Base-by-base conservation (phyloP, 441 rosid species). In the Erodium texanum region DNA sequence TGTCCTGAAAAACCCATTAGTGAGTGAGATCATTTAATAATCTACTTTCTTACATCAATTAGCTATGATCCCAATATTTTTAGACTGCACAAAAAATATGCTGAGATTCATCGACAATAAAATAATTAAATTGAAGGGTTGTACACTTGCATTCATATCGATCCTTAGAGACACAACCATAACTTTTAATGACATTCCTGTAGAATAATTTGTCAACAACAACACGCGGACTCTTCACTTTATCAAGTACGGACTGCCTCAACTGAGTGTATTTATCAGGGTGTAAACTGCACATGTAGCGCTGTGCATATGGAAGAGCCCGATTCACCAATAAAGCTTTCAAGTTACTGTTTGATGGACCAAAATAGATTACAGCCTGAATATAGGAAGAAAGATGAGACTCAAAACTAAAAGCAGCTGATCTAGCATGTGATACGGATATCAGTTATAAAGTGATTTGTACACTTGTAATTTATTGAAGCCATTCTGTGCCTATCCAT, bases 261-360 rank as follows among this genome's bases (percentile, higher is more conserved):
- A 83, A 78, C 73, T 79, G 83, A 68, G 59, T 61, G 72, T 91
- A 93, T 72, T 76, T 81, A 54, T 84, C 84, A 45, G 81, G 87
- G 72, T 88, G 90, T n/a, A 81, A 54, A 64, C 84, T 72, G 77
- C 74, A 83, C 32, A 91, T 73, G 81, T 89, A 94, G 66, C 97
- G 92, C 76, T 91, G 99, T 56, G 96, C 93, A 83, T 86, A 91
- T 71, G 99, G 96, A 72, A 94, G 89, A 64, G 84, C 85, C 99
- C 99, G 92, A 75, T 89, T 81, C 72, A 91, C 75, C 72, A 94
- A 77, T 69, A 89, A 82, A 72, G 84, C 79, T 75, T 82, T 81
- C 66, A 76, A 74, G 70, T 80, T 76, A 71, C 79, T 73, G 74
- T 86, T 93, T 67, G 72, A 70, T 76, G 36, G 79, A 71, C 92